A percentile compares a stretch with the other conserved stretches of the same genome.
Evolutionary conservation across 2,329 filamentous ascomycete genomes (phyloP).

Genomic region (Chrysoporthe puriensis): DNA sequence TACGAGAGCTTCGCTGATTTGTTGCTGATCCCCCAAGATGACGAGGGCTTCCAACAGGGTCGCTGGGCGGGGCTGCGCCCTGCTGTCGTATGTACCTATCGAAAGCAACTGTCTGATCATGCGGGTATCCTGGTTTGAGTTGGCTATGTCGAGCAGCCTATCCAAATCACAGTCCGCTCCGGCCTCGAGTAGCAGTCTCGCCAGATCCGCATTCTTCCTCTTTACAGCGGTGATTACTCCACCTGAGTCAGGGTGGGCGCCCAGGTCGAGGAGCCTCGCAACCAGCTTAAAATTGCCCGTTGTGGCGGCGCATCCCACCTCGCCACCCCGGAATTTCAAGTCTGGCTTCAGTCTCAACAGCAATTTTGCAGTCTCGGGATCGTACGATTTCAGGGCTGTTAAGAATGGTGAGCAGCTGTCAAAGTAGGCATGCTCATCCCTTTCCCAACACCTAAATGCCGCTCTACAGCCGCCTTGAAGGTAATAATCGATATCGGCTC

Average conservation of each 20-base stretch:
- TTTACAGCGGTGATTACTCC: neutral
- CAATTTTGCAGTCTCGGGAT: neutral
- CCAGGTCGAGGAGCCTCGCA: neutral
- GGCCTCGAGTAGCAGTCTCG: neutral
- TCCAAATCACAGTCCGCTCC: neutral
- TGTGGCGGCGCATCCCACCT: neutral
- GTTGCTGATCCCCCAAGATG: neutral
- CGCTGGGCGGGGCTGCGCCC: too few relatives aligned
- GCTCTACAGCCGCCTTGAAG: rapidly evolving
- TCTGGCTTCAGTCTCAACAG: neutral
- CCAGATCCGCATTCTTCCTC: too few relatives aligned
- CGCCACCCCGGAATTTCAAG: neutral
- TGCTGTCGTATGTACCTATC: neutral
- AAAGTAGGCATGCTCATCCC: too few relatives aligned
- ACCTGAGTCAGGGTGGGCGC: neutral
- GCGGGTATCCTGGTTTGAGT: rapidly evolving
- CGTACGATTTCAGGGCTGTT: rapidly evolving
- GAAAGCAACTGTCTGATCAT: neutral
- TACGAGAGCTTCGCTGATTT: neutral
- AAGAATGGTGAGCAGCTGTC: neutral
- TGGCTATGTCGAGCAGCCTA: neutral
- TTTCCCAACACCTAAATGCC: neutral
- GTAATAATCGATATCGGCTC: neutral
- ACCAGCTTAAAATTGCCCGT: neutral
- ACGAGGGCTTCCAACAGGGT: neutral